Evolutionary conservation across 2,329 filamentous ascomycete genomes (phyloP), one percentile per base, ranked within the genome.

Genomic region (Pestalotiopsis sp.): DNA sequence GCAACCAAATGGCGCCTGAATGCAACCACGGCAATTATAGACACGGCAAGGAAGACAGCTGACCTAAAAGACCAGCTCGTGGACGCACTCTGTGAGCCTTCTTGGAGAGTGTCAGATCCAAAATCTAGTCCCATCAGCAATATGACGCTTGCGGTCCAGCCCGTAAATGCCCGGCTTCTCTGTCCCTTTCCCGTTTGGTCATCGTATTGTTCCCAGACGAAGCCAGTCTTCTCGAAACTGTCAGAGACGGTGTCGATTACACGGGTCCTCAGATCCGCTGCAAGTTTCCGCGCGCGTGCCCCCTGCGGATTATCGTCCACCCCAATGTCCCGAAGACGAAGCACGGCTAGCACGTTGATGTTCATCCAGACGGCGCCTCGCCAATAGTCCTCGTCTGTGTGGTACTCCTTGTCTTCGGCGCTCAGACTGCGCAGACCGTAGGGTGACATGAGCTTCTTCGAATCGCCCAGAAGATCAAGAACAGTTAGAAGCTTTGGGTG

Each of bases 181-280:
- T 92, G 90, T 3, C 90, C 90, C 58, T 84, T 83, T 13, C 90
- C 90, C 0, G 87, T 91, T 69, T 91, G 88, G 0, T 90, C 88
- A 72, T 91, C 89, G 74, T 92, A 92, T 76, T 92, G 90, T 76
- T 92, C 90, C 90, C 90, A 92, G 1, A 90, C 90, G 74, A 92
- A 92, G 2, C 90, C 90, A 0, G 90, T 92, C 68, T 86, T 82
- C 74, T 87, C 82, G 90, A 90, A 92, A 70, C 87, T 84, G 27
- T 85, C 81, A 77, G 70, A 69, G 13, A 73, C 72, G 2, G 69
- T 66, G 5, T 65, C 64, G 23, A 74, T 41, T 4, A 74, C 65
- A n/a, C 67, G 65, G 25, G 59, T 62, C 65, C 71, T 66, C 12
- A 74, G 71, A 12, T 69, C 56, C 14, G 70, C 67, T 14, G 75